A percentile compares a stretch with the other conserved stretches of the same genome.
Conservation (phyloP, 768 basidiomycete genomes). For the Russula brevipes region DNA sequence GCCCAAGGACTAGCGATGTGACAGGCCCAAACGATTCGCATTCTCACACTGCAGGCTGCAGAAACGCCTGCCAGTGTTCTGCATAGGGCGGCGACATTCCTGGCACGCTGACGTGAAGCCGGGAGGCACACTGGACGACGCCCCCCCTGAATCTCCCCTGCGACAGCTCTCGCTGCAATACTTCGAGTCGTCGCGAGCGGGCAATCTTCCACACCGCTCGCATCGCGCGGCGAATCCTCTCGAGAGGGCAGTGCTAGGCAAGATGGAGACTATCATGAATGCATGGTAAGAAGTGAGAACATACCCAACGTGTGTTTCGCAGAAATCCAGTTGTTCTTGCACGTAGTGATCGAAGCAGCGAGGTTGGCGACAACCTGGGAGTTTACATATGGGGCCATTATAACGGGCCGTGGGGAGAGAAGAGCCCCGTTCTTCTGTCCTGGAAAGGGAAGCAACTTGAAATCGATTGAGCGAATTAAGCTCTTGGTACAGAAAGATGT, state of each 20-base stretch:
- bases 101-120: neutral
- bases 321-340: constrained; percentile 10
- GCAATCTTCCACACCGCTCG: neutral
- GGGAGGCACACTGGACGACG: neutral
- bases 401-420: neutral
- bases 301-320: neutral
- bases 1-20: neutral
- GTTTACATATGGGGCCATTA: neutral
- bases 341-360: neutral
- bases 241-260: neutral
- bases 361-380: neutral
- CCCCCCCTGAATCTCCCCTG: neutral
- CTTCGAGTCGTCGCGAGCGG: neutral
- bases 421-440: neutral
- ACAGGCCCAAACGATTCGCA: neutral
- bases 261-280: neutral
- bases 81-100: constrained; percentile 10
- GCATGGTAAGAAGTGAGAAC: neutral
- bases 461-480: neutral
- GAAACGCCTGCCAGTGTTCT: neutral
- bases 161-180: constrained; percentile 10
- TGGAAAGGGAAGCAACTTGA: neutral
- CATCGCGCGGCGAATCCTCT: neutral
- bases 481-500: no score
- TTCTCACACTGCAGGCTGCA: constrained; percentile 3